Evolutionary conservation across 1,284 basidiomycete species (phyloP), one percentile per base, ranked within the genome.

Genomic region (Butyriboletus appendiculatus): DNA sequence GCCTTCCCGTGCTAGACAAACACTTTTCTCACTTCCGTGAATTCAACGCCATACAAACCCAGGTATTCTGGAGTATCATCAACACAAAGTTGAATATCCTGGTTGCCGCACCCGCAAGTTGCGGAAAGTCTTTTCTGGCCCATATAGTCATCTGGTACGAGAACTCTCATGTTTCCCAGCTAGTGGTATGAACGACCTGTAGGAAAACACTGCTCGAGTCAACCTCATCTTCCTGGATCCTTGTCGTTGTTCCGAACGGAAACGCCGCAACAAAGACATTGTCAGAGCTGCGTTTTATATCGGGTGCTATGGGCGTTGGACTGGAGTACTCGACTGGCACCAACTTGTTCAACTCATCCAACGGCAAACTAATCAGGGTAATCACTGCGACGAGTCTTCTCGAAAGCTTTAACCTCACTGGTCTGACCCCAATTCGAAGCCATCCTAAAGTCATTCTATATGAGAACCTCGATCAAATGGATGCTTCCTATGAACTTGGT

Each of bases 31-130:
- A 75, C 42, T 63, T 85, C 35, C 75, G 75, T 30, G 80, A 81
- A 38, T 81, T 97, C 68, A 98, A 96, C 65, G 83, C 87, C 1
- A 83, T 98, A 5, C 96, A 99, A 69, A 94, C 92, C 1, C 97
- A 98, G 64, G 78, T 82, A 4, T 92, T 92, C 70, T 98, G 97
- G 90, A 85, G 86, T 44, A 63, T 94, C 18, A 76, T 88, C 50
- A 85, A 89, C 63, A 90, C 91, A 1, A 75, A 79, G 43, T 73
- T 80, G 41, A 92, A 96, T 66, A 72, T 86, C 4, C 74, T 99
- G n/a, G 63, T 98, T 16, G 92, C 89, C 56, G 91, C 88, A 0
- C 95, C 96, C 1, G 80, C 84, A 4, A 86, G 87, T 7, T 85
- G 85, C 54, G 96, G 96, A 2, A 98, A 96, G 72, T 86, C 92